Conservation (phyloP, 2,329 filamentous ascomycete genomes). For the Xylaria sp. region DNA sequence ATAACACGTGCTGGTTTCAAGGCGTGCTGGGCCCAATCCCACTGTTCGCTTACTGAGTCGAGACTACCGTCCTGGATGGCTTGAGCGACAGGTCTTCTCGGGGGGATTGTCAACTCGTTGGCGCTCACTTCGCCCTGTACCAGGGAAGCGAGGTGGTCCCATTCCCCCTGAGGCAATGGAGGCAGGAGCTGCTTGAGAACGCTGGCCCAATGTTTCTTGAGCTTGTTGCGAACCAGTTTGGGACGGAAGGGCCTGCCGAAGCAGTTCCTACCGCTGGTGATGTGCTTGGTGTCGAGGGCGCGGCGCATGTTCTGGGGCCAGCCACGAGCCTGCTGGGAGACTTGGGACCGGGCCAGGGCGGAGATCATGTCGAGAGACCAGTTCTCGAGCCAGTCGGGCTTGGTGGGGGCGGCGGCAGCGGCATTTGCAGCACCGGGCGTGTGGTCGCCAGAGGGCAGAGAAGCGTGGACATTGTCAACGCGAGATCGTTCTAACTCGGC, state of each 20-base stretch:
- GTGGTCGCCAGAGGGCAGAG: neutral
- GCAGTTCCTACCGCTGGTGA: constrained; percentile 57
- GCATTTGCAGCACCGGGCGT: neutral
- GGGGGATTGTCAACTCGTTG: constrained; percentile 54
- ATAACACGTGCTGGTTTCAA: constrained; percentile 53
- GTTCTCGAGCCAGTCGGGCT: constrained; percentile 58
- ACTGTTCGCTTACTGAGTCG: constrained; percentile 35
- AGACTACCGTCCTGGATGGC: neutral
- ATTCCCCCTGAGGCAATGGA: constrained; percentile 65
- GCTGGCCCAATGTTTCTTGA: constrained; percentile 60
- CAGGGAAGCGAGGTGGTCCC: constrained; percentile 64
- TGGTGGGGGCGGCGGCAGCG: neutral
- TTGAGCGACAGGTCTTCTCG: constrained; percentile 50
- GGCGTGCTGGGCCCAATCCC: constrained; percentile 59
- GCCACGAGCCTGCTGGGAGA: constrained; percentile 46
- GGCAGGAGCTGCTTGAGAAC: constrained; percentile 61
- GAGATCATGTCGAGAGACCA: constrained; percentile 62
- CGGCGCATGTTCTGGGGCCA: constrained; percentile 48
- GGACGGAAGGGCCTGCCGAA: constrained; percentile 61
- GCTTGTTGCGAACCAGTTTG: constrained; percentile 56
- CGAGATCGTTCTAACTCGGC: constrained; percentile 52
- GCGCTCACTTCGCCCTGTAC: constrained; percentile 54
- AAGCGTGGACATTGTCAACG: neutral
- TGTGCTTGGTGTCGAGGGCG: constrained; percentile 49
- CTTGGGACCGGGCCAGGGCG: constrained; percentile 57